Base-by-base conservation (phyloP, 805 yeast genomes). In the Suhomyces faveliae region DNA sequence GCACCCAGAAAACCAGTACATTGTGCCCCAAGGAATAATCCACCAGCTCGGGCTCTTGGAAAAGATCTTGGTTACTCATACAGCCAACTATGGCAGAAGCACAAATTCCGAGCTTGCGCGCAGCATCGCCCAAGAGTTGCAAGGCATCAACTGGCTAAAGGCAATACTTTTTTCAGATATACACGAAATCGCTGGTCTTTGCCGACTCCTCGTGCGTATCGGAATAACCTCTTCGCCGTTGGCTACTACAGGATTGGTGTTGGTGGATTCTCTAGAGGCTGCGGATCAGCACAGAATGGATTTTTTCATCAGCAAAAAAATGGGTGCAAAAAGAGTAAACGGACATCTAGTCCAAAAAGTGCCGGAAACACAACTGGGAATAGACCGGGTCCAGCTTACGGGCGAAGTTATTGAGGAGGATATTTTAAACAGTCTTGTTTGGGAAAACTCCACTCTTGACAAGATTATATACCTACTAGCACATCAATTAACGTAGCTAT, bases 401-500 rank as follows among this genome's bases (percentile, higher is more conserved):
- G 37, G 21, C 2, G 40, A 37, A 17, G 6, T 12, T 13, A 42
- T 52, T 9, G 54, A 54, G 23, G 55, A 49, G 40, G 58, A 53
- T 17, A 48, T 49, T 15, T 19, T 52, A 5, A 47, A 52, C 13
- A 52, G 64, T 2, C 39, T 60, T n/a, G 45, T 43, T 7, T 61
- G 65, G 64, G 66, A 62, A 44, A 63, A 60, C 24, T 25, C 49
- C 15, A 27, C 58, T n/a, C 49, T 52, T 30, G 63, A 60, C 46
- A 46, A 54, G 5, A 38, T 53, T 24, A 39, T 59, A 20, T 55
- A 54, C 50, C 37, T 33, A 6, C 21, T 33, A 33, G 37, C 37
- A 2, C 19, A 17, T 17, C 37, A 33, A 33, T 33, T 33, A 33
- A 33, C 19, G 27, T 21, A 30, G 12, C n/a, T n/a, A n/a, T n/a